Conservation (phyloP, 2,329 filamentous ascomycete genomes). For the Hirsutella rhossiliensis region DNA sequence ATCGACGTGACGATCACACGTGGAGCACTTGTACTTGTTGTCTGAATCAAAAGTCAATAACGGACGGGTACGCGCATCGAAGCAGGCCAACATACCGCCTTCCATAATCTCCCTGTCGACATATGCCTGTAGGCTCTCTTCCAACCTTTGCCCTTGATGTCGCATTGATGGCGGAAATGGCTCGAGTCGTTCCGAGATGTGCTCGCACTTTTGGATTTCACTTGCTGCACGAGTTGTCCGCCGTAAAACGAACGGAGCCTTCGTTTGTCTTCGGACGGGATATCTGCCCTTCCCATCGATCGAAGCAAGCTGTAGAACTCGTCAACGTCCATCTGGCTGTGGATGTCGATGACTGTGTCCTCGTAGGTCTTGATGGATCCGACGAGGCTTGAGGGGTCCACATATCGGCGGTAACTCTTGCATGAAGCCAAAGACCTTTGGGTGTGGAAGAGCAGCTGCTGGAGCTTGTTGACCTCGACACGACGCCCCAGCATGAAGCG, state of each 20-base stretch:
- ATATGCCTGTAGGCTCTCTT: slow-evolving; percentile 88
- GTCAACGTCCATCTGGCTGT: slow-evolving; percentile 93
- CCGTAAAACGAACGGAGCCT: slow-evolving; percentile 76
- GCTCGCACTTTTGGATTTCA: slow-evolving; percentile 91
- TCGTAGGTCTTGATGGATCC: slow-evolving; percentile 72
- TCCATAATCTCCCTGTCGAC: slow-evolving; percentile 95
- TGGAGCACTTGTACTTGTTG: slow-evolving; percentile 96
- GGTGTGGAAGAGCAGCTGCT: slow-evolving; percentile 63
- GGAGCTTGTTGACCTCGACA: slow-evolving; percentile 44
- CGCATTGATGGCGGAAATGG: slow-evolving; percentile 95
- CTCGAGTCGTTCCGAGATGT: slow-evolving; percentile 84
- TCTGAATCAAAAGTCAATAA: slow-evolving; percentile 34
- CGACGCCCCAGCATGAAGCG: slow-evolving; percentile 63
- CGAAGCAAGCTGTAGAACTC: slow-evolving; percentile 94
- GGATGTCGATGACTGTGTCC: slow-evolving; percentile 70
- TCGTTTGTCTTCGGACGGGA: slow-evolving; percentile 54
- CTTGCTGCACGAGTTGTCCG: slow-evolving; percentile 84
- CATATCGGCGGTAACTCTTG: slow-evolving; percentile 66
- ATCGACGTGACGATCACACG: slow-evolving; percentile 78
- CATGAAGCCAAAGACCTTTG: slow-evolving; percentile 74
- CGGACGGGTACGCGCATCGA: not conserved
- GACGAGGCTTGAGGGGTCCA: slow-evolving; percentile 64
- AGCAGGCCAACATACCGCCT: slow-evolving; percentile 44
- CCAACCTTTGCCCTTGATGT: slow-evolving; percentile 87
- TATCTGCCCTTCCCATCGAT: slow-evolving; percentile 80